Evolutionary conservation across 1,284 basidiomycete species (phyloP).

Genomic region (Athelia psychrophila): DNA sequence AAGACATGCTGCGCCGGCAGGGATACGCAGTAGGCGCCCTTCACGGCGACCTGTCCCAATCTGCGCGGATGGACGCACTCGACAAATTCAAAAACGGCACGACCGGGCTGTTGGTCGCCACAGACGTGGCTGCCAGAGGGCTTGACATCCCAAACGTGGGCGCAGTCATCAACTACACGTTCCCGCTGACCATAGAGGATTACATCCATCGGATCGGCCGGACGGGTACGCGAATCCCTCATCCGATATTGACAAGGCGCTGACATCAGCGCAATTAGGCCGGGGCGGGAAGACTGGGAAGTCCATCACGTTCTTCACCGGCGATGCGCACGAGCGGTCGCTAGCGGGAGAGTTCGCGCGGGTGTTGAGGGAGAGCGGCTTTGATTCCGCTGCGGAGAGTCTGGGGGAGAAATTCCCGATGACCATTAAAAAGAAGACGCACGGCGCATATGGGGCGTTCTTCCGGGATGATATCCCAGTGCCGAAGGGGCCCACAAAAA

Average conservation of each 20-base stretch:
- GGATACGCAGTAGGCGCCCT: slow-evolving; percentile 88
- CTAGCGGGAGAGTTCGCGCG: slow-evolving; percentile 93
- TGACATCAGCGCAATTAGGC: slow-evolving; percentile 41
- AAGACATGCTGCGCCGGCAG: slow-evolving; percentile 73
- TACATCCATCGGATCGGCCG: slow-evolving; percentile 98
- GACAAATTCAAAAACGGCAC: slow-evolving; percentile 88
- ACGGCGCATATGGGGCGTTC: slow-evolving; percentile 82
- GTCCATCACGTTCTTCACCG: slow-evolving; percentile 96
- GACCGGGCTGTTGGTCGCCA: slow-evolving; percentile 89
- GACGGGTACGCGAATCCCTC: slow-evolving; percentile 55
- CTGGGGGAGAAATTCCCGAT: slow-evolving; percentile 88
- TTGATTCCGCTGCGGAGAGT: slow-evolving; percentile 57
- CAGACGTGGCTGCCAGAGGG: slow-evolving; percentile 96
- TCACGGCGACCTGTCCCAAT: slow-evolving; percentile 93
- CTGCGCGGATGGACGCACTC: slow-evolving; percentile 82
- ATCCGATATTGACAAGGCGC: slow-evolving; percentile 8
- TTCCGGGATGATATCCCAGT: slow-evolving; percentile 78
- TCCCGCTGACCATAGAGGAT: slow-evolving; percentile 94
- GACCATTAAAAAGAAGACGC: slow-evolving; percentile 96
- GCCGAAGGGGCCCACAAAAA: slow-evolving; percentile 83
- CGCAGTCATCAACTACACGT: slow-evolving; percentile 93
- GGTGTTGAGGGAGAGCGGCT: slow-evolving; percentile 88
- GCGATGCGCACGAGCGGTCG: slow-evolving; percentile 81
- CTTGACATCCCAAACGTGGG: slow-evolving; percentile 97
- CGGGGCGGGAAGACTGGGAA: slow-evolving; percentile 91